Evolutionary conservation across 495 filamentous ascomycete genomes (phyloP), one percentile per base, ranked within the genome.

Genomic region (Hypoxylon fuscum): DNA sequence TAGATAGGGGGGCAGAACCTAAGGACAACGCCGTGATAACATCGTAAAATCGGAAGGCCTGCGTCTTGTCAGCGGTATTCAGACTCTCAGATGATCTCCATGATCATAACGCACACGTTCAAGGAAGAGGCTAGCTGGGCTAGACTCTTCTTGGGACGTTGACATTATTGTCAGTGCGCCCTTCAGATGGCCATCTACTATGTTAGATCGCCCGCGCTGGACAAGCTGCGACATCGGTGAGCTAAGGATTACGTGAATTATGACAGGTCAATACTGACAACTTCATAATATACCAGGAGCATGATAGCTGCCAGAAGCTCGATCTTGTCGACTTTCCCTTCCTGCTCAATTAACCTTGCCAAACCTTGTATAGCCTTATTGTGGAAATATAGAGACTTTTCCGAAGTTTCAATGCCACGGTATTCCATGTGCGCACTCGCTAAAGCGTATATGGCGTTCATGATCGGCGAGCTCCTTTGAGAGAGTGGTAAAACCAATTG

Each of bases 41-140:
- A 64, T 88, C 85, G 71, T 87, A 88, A 61, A 86, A 88, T 5
- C 84, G 79, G 54, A 88, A 88, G 2, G 84, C 84, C 82, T 86
- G 37, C 4, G 45, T 47, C 6, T 11, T 14, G 34, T 71, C 14
- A 69, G 65, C 38, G 34, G 48, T 17, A 27, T 21, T n/a, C 10
- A 5, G n/a, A 64, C 27, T 10, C 38, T 41, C 21, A 6, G 45
- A 12, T 12, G 6, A n/a, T 34, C 17, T 18, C 3, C 6, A 29
- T 15, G 21, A 14, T 15, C 8, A 18, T 31, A 5, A 74, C 81
- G 22, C 73, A 86, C 84, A 11, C 83, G 77, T 71, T 86, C 84
- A 9, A 88, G 67, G 55, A 87, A 88, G 15, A 77, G 65, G 53
- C 78, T 77, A 0, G 83, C 83, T 4, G 83, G 75, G 34, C 80